These are phyloP conservation scores for Cymbidium sinense DNA, from an alignment of 106 monocot genomes.

Conservation along the genomic window DNA sequence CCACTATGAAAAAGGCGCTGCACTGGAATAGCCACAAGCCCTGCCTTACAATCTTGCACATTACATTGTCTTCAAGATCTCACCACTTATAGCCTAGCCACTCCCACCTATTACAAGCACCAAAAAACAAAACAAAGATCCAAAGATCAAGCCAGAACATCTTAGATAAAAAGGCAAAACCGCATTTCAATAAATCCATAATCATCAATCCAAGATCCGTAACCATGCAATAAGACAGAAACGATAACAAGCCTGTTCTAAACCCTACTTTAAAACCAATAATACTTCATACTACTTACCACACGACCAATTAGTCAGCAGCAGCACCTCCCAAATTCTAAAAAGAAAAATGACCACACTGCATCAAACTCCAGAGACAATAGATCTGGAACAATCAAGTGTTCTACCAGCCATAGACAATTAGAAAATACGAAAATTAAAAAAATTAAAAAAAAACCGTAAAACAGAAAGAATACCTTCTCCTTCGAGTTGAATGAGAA, in stretches of 20 bases:
- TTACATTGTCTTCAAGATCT: conserved; percentile 12
- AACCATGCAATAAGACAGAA: background rate
- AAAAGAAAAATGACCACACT: background rate
- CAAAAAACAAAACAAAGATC: background rate
- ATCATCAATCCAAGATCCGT: background rate
- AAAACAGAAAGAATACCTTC: background rate
- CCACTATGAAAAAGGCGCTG: conserved; percentile 11
- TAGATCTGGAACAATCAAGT: background rate
- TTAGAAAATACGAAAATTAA: background rate
- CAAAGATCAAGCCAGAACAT: background rate
- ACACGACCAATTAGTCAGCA: background rate
- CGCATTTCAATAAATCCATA: background rate
- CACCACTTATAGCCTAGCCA: background rate
- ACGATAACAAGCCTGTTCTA: background rate
- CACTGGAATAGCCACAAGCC: background rate
- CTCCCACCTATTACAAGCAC: background rate
- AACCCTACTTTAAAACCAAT: background rate
- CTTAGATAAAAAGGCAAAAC: too few relatives aligned
- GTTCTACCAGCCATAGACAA: background rate
- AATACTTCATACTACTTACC: background rate
- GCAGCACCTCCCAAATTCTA: background rate
- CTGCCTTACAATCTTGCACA: conserved; percentile 4
- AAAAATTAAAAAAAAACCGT: background rate
- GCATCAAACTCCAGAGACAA: background rate
- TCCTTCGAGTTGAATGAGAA: background rate